phyloP scores from a whole-genome alignment of 345 rosid genomes.

The Toxicodendron radicans region DNA sequence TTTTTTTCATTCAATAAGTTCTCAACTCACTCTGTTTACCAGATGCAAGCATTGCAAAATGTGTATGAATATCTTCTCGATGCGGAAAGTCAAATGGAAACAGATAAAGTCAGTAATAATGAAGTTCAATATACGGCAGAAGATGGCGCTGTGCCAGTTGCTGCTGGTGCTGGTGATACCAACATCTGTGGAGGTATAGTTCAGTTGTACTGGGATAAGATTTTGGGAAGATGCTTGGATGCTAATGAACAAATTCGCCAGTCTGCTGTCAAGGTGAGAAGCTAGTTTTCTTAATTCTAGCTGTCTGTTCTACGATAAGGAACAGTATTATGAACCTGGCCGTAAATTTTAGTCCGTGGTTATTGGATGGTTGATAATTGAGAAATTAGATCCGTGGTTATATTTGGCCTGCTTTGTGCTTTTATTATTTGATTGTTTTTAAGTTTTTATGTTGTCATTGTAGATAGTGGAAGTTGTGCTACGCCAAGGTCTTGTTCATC shows the following conservation, averaged over 20 bases:
- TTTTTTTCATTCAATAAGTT: slow-evolving; percentile 12
- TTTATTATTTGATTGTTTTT: background rate
- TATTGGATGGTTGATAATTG: background rate
- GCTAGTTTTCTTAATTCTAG: slow-evolving; percentile 3
- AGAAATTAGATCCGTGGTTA: background rate
- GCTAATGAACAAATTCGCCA: slow-evolving; percentile 85
- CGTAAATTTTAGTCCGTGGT: background rate
- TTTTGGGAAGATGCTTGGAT: slow-evolving; percentile 87
- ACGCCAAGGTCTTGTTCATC: slow-evolving; percentile 99
- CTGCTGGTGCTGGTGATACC: slow-evolving; percentile 99
- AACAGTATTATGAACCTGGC: background rate
- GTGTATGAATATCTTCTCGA: slow-evolving; percentile 95
- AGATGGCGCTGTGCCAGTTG: slow-evolving; percentile 83
- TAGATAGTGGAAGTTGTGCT: slow-evolving; percentile 98
- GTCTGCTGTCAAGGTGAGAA: slow-evolving; percentile 80
- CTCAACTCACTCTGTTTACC: slow-evolving; percentile 38
- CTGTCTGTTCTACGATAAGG: background rate
- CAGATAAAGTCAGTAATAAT: slow-evolving; percentile 50
- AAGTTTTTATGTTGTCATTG: slow-evolving; percentile 18
- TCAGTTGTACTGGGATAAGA: slow-evolving; percentile 91
- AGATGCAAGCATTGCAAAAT: slow-evolving; percentile 95
- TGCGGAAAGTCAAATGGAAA: slow-evolving; percentile 89
- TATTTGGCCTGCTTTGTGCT: background rate
- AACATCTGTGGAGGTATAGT: slow-evolving; percentile 99
- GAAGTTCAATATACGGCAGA: slow-evolving; percentile 43